phyloP scores from a whole-genome alignment of 2,329 filamentous ascomycete genomes.

The Diaporthe citrichinensis region DNA sequence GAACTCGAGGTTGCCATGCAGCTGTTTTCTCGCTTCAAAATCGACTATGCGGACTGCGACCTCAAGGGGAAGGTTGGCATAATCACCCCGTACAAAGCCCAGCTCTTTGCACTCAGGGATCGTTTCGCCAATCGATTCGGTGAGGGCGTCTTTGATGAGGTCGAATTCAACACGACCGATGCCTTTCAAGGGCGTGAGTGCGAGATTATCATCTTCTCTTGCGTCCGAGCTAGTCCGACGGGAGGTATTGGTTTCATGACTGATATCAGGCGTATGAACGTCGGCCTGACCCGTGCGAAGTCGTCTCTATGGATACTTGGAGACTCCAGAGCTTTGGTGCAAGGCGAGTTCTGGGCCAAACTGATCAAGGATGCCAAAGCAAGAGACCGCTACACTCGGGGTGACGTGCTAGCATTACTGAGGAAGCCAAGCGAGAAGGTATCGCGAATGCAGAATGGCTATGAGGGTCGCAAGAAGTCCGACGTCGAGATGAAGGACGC shows the following conservation, averaged over 20 bases:
- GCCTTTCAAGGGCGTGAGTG: slow-evolving; percentile 98
- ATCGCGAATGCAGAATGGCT: slow-evolving; percentile 43
- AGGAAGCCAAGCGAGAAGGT: slow-evolving; percentile 58
- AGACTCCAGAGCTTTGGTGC: slow-evolving; percentile 86
- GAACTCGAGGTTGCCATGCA: slow-evolving; percentile 90
- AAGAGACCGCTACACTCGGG: slow-evolving; percentile 83
- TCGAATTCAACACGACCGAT: slow-evolving; percentile 99
- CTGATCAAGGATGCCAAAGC: slow-evolving; percentile 85
- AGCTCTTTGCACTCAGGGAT: slow-evolving; percentile 83
- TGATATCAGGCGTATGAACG: slow-evolving; percentile 99
- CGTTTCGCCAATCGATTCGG: slow-evolving; percentile 83
- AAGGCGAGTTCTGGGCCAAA: slow-evolving; percentile 92
- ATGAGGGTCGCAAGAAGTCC: slow-evolving; percentile 13
- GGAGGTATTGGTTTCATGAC: slow-evolving; percentile 99
- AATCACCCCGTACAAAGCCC: slow-evolving; percentile 98
- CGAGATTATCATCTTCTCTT: slow-evolving; percentile 99
- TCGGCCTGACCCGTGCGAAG: slow-evolving; percentile 95
- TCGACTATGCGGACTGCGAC: slow-evolving; percentile 78
- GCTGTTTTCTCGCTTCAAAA: slow-evolving; percentile 83
- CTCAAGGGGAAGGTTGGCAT: slow-evolving; percentile 91
- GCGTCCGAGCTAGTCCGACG: slow-evolving; percentile 91
- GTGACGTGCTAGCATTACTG: slow-evolving; percentile 66
- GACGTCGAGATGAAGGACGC: slow-evolving; percentile 47
- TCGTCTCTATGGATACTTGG: slow-evolving; percentile 97
- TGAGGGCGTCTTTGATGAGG: slow-evolving; percentile 78